A percentile compares a stretch with the other conserved stretches of the same genome.
phyloP scores from a whole-genome alignment of 805 yeast species.

The Saccharomycopsis fodiens region DNA sequence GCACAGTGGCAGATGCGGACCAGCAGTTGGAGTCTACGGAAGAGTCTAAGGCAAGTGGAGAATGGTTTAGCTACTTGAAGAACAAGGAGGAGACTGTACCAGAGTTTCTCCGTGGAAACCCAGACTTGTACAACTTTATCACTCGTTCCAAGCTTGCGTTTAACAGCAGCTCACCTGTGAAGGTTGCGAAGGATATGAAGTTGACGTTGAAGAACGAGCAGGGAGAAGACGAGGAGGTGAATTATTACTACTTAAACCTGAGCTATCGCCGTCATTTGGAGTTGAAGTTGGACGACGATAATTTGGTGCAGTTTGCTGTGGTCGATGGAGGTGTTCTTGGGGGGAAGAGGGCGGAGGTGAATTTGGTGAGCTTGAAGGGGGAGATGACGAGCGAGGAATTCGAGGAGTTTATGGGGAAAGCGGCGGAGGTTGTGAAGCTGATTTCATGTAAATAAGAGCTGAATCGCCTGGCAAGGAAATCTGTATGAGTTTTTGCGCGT shows the following conservation, averaged over 20 bases:
- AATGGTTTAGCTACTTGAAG: not conserved
- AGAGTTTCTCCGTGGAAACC: slow-evolving; percentile 22
- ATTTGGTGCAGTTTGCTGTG: slow-evolving; percentile 33
- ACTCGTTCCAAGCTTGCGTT: slow-evolving; percentile 30
- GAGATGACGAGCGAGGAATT: slow-evolving; percentile 5
- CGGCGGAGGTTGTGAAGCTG: slow-evolving; percentile 3
- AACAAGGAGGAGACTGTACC: slow-evolving; percentile 21
- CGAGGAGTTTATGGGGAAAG: slow-evolving; percentile 2
- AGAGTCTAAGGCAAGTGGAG: not conserved
- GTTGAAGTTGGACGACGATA: slow-evolving; percentile 28
- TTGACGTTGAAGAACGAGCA: slow-evolving; percentile 29
- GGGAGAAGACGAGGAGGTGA: slow-evolving; percentile 27
- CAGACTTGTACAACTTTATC: slow-evolving; percentile 33
- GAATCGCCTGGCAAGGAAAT: no score
- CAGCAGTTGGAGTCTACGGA: slow-evolving; percentile 13
- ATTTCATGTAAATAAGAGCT: slow-evolving; percentile 2
- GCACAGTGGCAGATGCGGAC: slow-evolving; percentile 26
- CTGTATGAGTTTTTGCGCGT: no score
- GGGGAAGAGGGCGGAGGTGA: slow-evolving; percentile 40
- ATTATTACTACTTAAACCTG: slow-evolving; percentile 35
- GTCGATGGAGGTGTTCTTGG: slow-evolving; percentile 48
- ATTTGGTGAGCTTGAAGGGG: slow-evolving; percentile 31
- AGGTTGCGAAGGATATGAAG: slow-evolving; percentile 27
- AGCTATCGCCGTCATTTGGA: slow-evolving; percentile 36
- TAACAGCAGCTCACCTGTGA: slow-evolving; percentile 29